Base-by-base conservation (phyloP, 2,329 filamentous ascomycete species). In the Biscogniauxia sp. region DNA sequence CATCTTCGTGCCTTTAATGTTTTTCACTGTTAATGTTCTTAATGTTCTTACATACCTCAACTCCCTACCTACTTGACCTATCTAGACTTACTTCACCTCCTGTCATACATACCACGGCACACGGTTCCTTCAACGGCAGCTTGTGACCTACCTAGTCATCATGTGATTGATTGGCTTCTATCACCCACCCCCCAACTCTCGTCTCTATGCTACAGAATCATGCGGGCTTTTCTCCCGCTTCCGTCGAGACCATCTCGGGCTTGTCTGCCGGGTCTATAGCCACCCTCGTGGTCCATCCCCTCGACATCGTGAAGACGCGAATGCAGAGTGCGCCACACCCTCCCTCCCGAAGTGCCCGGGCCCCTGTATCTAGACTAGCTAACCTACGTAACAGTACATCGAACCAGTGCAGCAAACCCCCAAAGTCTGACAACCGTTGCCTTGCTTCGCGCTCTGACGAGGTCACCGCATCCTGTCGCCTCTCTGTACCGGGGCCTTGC, bases 261-360 rank as follows among this genome's bases (percentile, higher is more conserved):
- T 89, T 99, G 76, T 90, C 89, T 66, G 95, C 95, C 61, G 95
- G 95, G 63, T 84, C 92, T 59, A 84, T 93, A 68, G 90, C 93
- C 57, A 98, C 95, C 23, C 82, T 98, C 54, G 88, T 88, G 59
- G 90, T 95, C 56, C 94, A 98, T 74, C 95, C 95, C 32, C 86
- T 99, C 62, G 95, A 99, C 78, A 88, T 99, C 65, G 88, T 98
- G 74, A 99, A 99, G 82, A 98, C 94, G 63, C 90, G 95, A 65
- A 87, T 99, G 73, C 95, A 99, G 79, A 88, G 91, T 93, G 79
- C 61, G 79, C 49, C 25, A 3, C 59, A 49, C 54, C 52, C 20
- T 19, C 20, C 20, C 23, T 32, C 28, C 8, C 15, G 26, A 17
- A 50, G 28, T 23, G 28, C 19, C 45, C 28, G 50, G n/a, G 13